Conservation (phyloP, 192 early-diverging fungal species). For the Umbelopsis ramanniana region DNA sequence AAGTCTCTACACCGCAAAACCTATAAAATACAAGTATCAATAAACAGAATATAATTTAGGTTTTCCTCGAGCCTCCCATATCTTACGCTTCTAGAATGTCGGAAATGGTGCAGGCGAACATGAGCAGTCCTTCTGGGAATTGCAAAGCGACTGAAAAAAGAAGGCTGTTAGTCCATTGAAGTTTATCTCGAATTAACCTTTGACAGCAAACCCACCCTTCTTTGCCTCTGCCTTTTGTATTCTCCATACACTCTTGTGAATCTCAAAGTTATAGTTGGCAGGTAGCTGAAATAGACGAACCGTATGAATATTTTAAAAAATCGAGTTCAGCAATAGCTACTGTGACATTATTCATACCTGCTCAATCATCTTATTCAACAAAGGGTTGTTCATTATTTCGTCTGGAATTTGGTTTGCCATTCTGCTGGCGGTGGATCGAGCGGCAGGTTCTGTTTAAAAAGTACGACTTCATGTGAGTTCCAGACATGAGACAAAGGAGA, state of each 20-base stretch:
- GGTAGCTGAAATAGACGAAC: conserved; percentile 59
- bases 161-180: conserved; percentile 1
- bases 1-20: conserved; percentile 85
- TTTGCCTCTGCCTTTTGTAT: conserved; percentile 74
- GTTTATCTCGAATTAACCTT: neutral
- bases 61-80: neutral
- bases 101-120: conserved; percentile 91
- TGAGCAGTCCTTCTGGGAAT: conserved; percentile 95
- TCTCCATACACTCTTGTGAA: conserved; percentile 95
- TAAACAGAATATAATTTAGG: neutral
- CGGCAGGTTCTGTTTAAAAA: conserved; percentile 21
- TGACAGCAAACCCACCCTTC: conserved; percentile 54
- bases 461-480: neutral
- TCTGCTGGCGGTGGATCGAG: conserved; percentile 34
- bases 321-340: too few relatives aligned
- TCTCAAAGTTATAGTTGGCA: conserved; percentile 98
- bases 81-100: conserved; percentile 86
- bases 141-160: conserved; percentile 80
- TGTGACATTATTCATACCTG: conserved; percentile 43
- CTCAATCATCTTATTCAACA: conserved; percentile 84
- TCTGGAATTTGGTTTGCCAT: conserved; percentile 82
- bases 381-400: conserved; percentile 79
- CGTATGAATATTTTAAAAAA: too few relatives aligned
- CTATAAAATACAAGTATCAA: conserved; percentile 28
- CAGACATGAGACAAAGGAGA: neutral